These are phyloP conservation scores for Kwoniella europaea DNA, from an alignment of 768 basidiomycete genomes.

Conservation along the genomic window DNA sequence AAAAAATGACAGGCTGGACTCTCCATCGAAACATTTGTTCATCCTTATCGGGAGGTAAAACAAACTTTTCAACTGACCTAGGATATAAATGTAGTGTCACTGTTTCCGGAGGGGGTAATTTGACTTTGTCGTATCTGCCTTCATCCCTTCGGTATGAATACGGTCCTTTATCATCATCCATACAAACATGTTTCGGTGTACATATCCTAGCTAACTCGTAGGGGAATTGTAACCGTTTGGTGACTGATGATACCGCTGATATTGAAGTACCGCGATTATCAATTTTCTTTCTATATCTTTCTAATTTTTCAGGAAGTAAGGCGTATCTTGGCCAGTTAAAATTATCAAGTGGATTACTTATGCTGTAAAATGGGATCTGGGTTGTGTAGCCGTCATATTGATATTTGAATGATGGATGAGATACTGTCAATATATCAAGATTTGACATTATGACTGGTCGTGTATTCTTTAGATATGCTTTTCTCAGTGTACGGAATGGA, in stretches of 20 bases:
- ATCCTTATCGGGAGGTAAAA: neutral
- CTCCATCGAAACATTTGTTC: neutral
- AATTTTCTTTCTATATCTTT: constrained; percentile 9
- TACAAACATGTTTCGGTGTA: constrained; percentile 13
- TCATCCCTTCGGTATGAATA: constrained; percentile 2
- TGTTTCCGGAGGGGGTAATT: neutral
- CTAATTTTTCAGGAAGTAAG: constrained; percentile 2
- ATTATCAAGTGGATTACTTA: constrained; percentile 4
- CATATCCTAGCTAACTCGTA: constrained; percentile 1
- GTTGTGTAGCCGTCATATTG: neutral
- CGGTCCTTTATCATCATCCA: constrained; percentile 12
- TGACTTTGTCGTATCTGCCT: constrained; percentile 4
- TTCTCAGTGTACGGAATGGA: neutral
- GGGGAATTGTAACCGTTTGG: constrained; percentile 5
- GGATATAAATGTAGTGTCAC: constrained; percentile 7
- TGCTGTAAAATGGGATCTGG: neutral
- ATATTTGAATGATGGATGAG: constrained; percentile 8
- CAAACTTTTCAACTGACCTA: constrained; percentile 5
- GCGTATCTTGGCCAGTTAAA: constrained; percentile 2
- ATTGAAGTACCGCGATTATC: neutral
- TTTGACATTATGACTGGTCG: neutral
- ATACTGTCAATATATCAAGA: neutral
- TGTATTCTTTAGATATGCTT: neutral
- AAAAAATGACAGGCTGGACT: neutral
- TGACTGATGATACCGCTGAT: neutral